Percentiles rank a stretch among this genome's conserved stretches.
Evolutionary conservation across 805 yeast genomes (phyloP).

Genomic region (Wickerhamiella galacta): DNA sequence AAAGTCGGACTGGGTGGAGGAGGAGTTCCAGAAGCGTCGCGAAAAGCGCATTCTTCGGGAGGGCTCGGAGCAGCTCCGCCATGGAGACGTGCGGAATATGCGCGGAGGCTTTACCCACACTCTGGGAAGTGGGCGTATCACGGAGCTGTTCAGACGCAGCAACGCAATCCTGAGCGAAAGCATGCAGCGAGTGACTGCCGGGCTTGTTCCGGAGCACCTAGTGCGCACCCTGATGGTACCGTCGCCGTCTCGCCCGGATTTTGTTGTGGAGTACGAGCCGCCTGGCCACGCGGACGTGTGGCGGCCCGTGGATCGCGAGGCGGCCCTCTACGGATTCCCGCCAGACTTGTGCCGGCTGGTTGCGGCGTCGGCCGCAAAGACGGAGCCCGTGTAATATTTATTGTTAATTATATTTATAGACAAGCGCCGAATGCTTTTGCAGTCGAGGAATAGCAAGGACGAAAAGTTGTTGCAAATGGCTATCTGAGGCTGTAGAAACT

Average conservation of each 20-base stretch:
- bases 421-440: too few species aligned
- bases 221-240: slow-evolving; percentile 12
- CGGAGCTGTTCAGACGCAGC: slow-evolving; percentile 11
- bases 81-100: too few species aligned
- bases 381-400: too few species aligned
- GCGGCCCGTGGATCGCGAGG: too few species aligned
- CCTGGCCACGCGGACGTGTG: not conserved
- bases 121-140: slow-evolving; percentile 10
- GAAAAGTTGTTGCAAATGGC: too few species aligned
- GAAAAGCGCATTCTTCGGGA: slow-evolving; percentile 37
- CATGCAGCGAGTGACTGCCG: slow-evolving; percentile 2
- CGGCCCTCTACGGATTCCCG: too few species aligned
- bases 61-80: slow-evolving; percentile 5
- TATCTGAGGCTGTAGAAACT: too few species aligned
- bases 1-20: slow-evolving; percentile 50
- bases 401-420: too few species aligned
- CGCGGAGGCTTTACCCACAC: too few species aligned
- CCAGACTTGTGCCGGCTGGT: too few species aligned
- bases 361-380: too few species aligned
- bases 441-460: too few species aligned
- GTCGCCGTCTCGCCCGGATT: slow-evolving; percentile 14
- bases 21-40: slow-evolving; percentile 52
- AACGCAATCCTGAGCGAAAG: slow-evolving; percentile 11
- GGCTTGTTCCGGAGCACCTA: slow-evolving; percentile 8
- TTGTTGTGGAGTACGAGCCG: slow-evolving; percentile 2